Conservation (phyloP, 2,329 filamentous ascomycete genomes). For the Botrytis fabae region DNA sequence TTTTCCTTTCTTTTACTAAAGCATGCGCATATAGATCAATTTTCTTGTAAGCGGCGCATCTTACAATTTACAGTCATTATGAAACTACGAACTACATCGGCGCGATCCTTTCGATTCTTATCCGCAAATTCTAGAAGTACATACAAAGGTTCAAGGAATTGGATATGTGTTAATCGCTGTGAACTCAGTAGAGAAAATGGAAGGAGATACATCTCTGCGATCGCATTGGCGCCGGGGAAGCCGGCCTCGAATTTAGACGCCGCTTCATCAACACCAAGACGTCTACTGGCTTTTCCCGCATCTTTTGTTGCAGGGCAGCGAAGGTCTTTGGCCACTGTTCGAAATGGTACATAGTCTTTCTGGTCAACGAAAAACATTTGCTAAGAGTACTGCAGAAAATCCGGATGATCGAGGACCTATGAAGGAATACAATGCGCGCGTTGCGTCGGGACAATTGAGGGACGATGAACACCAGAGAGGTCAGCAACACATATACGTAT, state of each 20-base stretch:
- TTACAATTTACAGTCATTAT: conserved; percentile 16
- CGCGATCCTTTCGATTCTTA: conserved; percentile 13
- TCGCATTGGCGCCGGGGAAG: neutral
- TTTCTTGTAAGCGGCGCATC: neutral
- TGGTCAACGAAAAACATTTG: too few species aligned
- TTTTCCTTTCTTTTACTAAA: neutral
- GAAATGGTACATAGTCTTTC: conserved; percentile 33
- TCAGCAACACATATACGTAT: conserved; percentile 43
- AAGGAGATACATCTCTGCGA: neutral
- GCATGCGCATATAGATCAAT: conserved; percentile 13
- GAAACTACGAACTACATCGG: conserved; percentile 10
- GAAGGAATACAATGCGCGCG: conserved; percentile 82
- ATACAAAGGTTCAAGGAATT: neutral
- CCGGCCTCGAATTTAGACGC: neutral
- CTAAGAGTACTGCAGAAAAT: conserved; percentile 31
- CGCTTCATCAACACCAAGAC: neutral
- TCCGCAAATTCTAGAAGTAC: conserved; percentile 5
- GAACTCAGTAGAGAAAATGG: neutral
- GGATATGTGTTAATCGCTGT: neutral
- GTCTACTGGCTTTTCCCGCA: conserved; percentile 33
- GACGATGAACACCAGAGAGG: conserved; percentile 92
- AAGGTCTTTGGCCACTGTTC: conserved; percentile 36
- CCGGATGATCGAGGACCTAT: conserved; percentile 62
- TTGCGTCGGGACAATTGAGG: conserved; percentile 69
- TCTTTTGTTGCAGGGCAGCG: conserved; percentile 37